Conservation (phyloP, 2,329 filamentous ascomycete species). For the Fusarium sacchari region DNA sequence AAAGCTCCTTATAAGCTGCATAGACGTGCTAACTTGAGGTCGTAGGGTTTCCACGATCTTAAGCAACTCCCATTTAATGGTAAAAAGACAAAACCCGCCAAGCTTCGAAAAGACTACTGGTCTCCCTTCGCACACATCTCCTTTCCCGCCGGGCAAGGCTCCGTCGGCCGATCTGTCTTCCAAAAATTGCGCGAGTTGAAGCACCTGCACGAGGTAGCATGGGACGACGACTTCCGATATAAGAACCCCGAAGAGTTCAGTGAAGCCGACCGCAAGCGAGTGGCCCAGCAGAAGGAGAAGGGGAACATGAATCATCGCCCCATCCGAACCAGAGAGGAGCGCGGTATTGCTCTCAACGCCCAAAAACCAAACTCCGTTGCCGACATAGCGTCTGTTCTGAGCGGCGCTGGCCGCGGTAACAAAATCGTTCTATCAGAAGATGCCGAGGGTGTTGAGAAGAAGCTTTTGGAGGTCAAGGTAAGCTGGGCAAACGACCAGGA, state of each 20-base stretch:
- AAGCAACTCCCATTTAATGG: conserved; percentile 72
- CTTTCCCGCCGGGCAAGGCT: conserved; percentile 63
- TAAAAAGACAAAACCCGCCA: conserved; percentile 72
- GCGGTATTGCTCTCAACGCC: conserved; percentile 64
- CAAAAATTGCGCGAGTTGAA: conserved; percentile 73
- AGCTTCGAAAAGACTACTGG: conserved; percentile 76
- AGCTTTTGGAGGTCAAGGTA: conserved; percentile 56
- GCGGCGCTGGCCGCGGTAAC: conserved; percentile 62
- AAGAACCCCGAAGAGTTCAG: conserved; percentile 50
- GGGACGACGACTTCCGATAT: conserved; percentile 61
- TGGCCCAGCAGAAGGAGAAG: conserved; percentile 44
- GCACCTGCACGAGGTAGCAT: conserved; percentile 69
- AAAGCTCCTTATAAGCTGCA: not conserved
- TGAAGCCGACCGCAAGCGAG: conserved; percentile 48
- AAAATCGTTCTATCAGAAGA: conserved; percentile 50
- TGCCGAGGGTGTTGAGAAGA: conserved; percentile 26
- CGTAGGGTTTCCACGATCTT: conserved; percentile 56
- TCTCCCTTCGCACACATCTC: conserved; percentile 67
- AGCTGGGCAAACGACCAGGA: conserved; percentile 64
- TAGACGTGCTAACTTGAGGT: not conserved
- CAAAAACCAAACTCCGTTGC: conserved; percentile 71
- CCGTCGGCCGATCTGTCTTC: conserved; percentile 67
- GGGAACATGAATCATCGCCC: conserved; percentile 46
- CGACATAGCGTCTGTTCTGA: conserved; percentile 69
- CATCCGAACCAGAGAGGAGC: conserved; percentile 53